Evolutionary conservation across 495 filamentous ascomycete genomes (phyloP), one percentile per base, ranked within the genome.

Genomic region (Penicillium roqueforti): DNA sequence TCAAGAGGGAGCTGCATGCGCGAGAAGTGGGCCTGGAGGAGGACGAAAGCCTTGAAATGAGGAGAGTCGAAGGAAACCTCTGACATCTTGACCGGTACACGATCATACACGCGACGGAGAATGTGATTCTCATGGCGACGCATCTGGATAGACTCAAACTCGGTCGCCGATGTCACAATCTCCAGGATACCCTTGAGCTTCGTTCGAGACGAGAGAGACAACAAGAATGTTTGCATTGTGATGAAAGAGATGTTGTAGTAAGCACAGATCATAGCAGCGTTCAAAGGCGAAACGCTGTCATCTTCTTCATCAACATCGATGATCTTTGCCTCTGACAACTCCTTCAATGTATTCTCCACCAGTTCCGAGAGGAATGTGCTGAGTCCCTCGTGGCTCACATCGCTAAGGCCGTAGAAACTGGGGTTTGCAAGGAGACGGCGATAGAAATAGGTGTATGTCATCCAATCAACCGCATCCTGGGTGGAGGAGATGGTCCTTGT

Each of bases 231-330:
- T 72, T 99, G 92, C 93, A 97, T 97, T 20, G 93, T 99, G 70
- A 96, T 87, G 74, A 97, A 96, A 16, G 95, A 97, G 56, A 99
- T 96, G 68, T 97, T 97, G 80, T 97, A 99, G 75, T 97, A 97
- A 3, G 93, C 91, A 6, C 89, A 91, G 65, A 99, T 97, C 89
- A 95, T 96, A 34, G 92, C 92, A 1, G 93, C 87, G 60, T 99
- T 97, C 56, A 95, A 80, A 19, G 93, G 91, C 7, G 87, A 83
- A 49, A 97, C 85, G 19, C 85, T 84, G 63, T 96, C 95, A 60
- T 97, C 95, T 22, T 97, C 95, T 68, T 98, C 95, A 58, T 99
- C 93, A 25, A 96, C 77, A 57, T 97, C 92, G 56, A 99, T 90
- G 49, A 99, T 91, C 80, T 95, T 95, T 23, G 91, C 91, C 56